These are phyloP conservation scores for Trypanosomatidae sp. DNA, from an alignment of 208 protist genomes.

Conservation along the genomic window DNA sequence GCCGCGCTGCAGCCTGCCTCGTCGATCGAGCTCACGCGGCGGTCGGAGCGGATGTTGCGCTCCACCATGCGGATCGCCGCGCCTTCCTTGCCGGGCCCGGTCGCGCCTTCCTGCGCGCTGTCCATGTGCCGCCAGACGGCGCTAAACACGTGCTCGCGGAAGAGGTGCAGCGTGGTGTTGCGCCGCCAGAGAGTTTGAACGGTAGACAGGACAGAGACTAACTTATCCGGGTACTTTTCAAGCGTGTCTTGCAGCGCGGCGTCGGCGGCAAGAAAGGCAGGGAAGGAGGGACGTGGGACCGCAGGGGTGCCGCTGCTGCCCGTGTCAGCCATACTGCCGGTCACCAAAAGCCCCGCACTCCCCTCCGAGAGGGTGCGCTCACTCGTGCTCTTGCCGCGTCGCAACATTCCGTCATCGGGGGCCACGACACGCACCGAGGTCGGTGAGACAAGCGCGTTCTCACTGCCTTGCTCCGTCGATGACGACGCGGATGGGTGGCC, in stretches of 20 bases:
- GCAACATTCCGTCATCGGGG: too few species aligned
- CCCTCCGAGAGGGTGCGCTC: too few species aligned
- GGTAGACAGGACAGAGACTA: conserved; percentile 15
- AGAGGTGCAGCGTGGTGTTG: conserved; percentile 25
- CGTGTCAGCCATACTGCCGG: too few species aligned
- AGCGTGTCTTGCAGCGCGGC: conserved; percentile 12
- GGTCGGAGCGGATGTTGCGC: conserved; percentile 13
- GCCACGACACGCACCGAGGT: too few species aligned
- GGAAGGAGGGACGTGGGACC: conserved; percentile 5
- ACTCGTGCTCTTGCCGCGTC: too few species aligned
- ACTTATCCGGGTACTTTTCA: conserved; percentile 8
- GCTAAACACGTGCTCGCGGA: conserved; percentile 42
- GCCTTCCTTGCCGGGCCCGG: conserved; percentile 7
- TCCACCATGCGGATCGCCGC: conserved; percentile 17
- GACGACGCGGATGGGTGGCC: too few species aligned
- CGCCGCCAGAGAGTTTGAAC: conserved; percentile 55
- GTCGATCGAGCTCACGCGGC: too few species aligned
- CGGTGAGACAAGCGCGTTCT: too few species aligned
- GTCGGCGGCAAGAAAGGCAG: conserved; percentile 12
- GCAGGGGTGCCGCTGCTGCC: too few species aligned
- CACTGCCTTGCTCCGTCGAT: too few species aligned
- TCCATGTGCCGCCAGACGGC: conserved; percentile 48
- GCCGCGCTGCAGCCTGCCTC: too few species aligned
- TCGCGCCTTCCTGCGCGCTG: conserved; percentile 35
- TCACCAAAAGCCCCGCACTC: too few species aligned